Evolutionary conservation across 2,329 filamentous ascomycete genomes (phyloP).

Genomic region (Huntiella abstrusa): DNA sequence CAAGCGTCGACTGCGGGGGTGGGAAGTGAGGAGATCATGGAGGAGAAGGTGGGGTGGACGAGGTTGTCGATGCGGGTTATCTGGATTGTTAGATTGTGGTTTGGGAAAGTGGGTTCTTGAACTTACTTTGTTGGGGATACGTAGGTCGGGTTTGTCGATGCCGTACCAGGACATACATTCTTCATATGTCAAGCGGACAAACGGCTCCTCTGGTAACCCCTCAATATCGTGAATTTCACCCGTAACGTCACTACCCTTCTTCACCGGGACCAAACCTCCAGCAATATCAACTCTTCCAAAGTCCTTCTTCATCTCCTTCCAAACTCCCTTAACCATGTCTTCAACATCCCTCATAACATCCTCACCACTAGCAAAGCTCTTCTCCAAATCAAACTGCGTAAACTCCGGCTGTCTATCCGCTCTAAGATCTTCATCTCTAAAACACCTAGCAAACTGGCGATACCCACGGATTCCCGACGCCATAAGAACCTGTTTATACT

Average conservation of each 20-base stretch:
- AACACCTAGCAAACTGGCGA: conserved; percentile 86
- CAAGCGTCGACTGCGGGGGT: conserved; percentile 59
- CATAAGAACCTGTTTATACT: conserved; percentile 98
- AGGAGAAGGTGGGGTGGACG: conserved; percentile 43
- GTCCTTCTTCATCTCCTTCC: conserved; percentile 27
- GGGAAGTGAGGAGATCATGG: conserved; percentile 54
- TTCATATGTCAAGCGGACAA: conserved; percentile 48
- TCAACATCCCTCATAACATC: conserved; percentile 46
- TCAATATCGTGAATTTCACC: conserved; percentile 1
- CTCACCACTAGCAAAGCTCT: conserved; percentile 60
- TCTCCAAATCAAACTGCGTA: conserved; percentile 89
- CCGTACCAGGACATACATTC: conserved; percentile 66
- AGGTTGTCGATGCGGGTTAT: conserved; percentile 47
- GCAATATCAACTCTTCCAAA: conserved; percentile 18
- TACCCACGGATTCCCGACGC: conserved; percentile 67
- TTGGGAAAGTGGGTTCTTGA: background rate
- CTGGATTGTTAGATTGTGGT: conserved; percentile 22
- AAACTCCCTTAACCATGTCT: conserved; percentile 33
- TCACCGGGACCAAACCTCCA: conserved; percentile 16
- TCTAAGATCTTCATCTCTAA: conserved; percentile 82
- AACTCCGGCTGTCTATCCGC: conserved; percentile 94
- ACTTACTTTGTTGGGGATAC: conserved; percentile 47
- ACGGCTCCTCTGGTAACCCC: conserved; percentile 22
- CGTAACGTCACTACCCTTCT: conserved; percentile 10
- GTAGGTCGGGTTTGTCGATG: conserved; percentile 79